A percentile compares a stretch with the other conserved stretches of the same genome.
These are phyloP conservation scores for Perkinsus marinus DNA, from an alignment of 169 alveolate genomes.

Conservation along the genomic window DNA sequence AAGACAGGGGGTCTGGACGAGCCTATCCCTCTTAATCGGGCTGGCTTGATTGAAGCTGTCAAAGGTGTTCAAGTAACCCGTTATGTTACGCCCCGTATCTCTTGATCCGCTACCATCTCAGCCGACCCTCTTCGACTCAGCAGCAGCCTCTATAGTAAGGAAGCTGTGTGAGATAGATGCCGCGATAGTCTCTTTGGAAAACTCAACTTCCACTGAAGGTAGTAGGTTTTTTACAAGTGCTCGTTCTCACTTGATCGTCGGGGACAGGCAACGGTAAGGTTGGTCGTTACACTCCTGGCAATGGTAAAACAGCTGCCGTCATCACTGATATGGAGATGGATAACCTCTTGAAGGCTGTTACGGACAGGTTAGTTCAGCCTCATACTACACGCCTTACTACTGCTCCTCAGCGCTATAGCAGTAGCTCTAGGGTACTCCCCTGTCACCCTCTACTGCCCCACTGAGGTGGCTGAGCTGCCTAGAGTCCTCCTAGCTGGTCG, in stretches of 20 bases:
- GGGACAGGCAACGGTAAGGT: background rate
- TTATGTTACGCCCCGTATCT: background rate
- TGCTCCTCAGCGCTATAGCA: background rate
- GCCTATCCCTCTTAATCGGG: background rate
- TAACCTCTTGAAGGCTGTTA: background rate
- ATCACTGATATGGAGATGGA: background rate
- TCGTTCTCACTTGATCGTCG: background rate
- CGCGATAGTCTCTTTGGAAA: background rate
- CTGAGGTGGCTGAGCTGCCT: background rate
- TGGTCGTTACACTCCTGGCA: background rate
- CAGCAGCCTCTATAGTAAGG: background rate
- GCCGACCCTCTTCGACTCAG: background rate
- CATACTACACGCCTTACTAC: background rate
- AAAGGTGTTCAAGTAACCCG: background rate
- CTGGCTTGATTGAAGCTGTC: background rate
- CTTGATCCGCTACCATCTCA: background rate
- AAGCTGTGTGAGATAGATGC: background rate
- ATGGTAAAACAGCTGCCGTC: background rate
- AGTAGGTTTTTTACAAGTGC: background rate
- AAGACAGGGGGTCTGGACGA: background rate
- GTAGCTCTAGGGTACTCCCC: background rate
- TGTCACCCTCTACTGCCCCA: background rate
- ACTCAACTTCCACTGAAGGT: background rate
- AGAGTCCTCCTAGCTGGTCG: background rate
- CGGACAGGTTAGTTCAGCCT: background rate